Evolutionary conservation across 148 eudicot species (phyloP).

Genomic region (Euryodendron excelsum): DNA sequence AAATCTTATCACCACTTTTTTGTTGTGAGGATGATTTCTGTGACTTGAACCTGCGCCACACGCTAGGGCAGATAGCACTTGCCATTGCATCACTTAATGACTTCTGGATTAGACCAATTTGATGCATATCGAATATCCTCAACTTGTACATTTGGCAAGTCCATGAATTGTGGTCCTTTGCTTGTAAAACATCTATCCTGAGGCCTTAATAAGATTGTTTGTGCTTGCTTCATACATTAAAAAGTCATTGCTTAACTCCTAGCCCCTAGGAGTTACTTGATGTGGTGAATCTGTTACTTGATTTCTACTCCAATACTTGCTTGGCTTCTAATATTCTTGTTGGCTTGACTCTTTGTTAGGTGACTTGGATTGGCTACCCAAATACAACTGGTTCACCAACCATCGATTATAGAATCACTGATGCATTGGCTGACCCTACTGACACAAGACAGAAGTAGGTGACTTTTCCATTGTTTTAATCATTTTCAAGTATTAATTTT

Average conservation of each 20-base stretch:
- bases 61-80: no score
- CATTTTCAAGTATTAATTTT: neutral
- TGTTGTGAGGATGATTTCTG: no score
- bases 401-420: slow-evolving; percentile 92
- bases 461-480: slow-evolving; percentile 11
- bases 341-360: slow-evolving; percentile 44
- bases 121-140: neutral
- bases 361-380: slow-evolving; percentile 99
- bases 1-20: no score
- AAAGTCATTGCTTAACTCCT: neutral
- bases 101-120: no score
- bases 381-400: slow-evolving; percentile 97
- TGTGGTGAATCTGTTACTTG: neutral
- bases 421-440: slow-evolving; percentile 79
- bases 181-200: no score
- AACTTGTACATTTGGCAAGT: neutral
- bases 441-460: slow-evolving; percentile 85
- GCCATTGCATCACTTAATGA: no score
- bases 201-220: no score
- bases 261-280: neutral
- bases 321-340: slow-evolving; percentile 20
- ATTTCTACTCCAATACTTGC: neutral
- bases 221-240: neutral
- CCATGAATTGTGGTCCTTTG: neutral
- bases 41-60: no score